These are phyloP conservation scores for Tolypocladium capitatum DNA, from an alignment of 2,329 filamentous ascomycete genomes.

Conservation along the genomic window DNA sequence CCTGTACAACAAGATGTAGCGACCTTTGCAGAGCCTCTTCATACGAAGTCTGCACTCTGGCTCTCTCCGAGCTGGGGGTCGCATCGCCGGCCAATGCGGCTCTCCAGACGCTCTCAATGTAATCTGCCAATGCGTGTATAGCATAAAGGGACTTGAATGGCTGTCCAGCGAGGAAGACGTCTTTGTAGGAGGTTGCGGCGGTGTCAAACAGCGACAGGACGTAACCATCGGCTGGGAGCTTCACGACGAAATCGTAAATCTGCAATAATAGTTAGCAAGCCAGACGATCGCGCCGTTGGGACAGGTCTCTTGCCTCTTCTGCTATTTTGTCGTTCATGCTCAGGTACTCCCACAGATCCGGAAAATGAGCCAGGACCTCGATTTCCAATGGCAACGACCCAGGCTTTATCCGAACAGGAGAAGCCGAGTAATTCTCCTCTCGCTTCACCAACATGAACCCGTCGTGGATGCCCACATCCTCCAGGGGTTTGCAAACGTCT, in stretches of 20 bases:
- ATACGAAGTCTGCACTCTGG: background rate
- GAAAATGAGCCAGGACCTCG: conserved; percentile 70
- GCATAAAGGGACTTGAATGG: conserved; percentile 66
- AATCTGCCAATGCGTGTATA: conserved; percentile 50
- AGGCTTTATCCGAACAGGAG: conserved; percentile 30
- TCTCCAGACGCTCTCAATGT: conserved; percentile 34
- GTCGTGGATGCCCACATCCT: conserved; percentile 52
- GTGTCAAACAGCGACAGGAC: conserved; percentile 47
- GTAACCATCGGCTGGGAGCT: conserved; percentile 54
- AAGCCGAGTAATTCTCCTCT: conserved; percentile 32
- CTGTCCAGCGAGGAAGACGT: conserved; percentile 55
- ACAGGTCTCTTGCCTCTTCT: conserved; percentile 41
- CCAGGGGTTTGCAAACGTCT: conserved; percentile 47
- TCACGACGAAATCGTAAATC: conserved; percentile 59
- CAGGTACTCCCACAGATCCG: conserved; percentile 71
- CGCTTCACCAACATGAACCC: conserved; percentile 55
- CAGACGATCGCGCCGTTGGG: background rate
- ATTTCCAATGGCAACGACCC: conserved; percentile 54
- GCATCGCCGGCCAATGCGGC: background rate
- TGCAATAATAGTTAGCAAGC: conserved; percentile 14
- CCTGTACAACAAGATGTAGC: conserved; percentile 42
- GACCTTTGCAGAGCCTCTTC: conserved; percentile 21
- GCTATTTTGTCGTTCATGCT: conserved; percentile 58
- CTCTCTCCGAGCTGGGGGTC: background rate
- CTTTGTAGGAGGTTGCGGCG: conserved; percentile 34